Base-by-base conservation (phyloP, 164 flowering plant species). In the Tetracentron sinense region DNA sequence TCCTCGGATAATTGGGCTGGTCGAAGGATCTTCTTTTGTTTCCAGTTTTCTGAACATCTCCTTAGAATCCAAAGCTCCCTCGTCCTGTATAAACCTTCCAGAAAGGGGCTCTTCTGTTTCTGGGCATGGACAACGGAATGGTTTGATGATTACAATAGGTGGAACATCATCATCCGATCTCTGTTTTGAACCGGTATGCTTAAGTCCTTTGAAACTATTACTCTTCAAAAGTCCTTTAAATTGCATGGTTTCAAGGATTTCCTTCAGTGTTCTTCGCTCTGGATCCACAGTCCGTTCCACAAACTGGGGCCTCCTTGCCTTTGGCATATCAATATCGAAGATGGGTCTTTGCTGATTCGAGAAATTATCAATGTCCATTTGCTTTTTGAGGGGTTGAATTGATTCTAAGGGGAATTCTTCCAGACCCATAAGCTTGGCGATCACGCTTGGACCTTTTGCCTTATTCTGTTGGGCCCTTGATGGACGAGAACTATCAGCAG, bases 391-490 rank as follows among this genome's bases (percentile, higher is more conserved):
- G 52, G 58, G 23, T 63, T 63, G 75, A 38, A 55, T 25, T 56
- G 73, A 70, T 68, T 72, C 74, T 51, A 79, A 62, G 4, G 85
- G 80, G 30, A 76, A 16, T 31, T 80, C 90, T 70, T 87, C 95
- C 15, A 91, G 71, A 64, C 95, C 97, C 95, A 91, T 86, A 5
- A 91, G 87, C 80, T 82, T 88, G n/a, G 97, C 95, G n/a, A 91
- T 82, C 76, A 91, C 65, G 72, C 74, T 85, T 11, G 85, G 77
- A 0, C 66, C 65, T 68, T 74, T 83, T 20, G 66, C 66, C 63
- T 73, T 74, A 73, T 62, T 81, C 21, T 66, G 60, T 23, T 67
- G 56, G 51, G 73, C 38, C 33, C 49, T 58, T 44, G 79, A 65
- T 51, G 82, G 59, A 31, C 63, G 8, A 47, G 79, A 71, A 52